These are phyloP conservation scores for Pseudopyrenochaeta lycopersici DNA, from an alignment of 2,329 filamentous ascomycete species.

Conservation along the genomic window DNA sequence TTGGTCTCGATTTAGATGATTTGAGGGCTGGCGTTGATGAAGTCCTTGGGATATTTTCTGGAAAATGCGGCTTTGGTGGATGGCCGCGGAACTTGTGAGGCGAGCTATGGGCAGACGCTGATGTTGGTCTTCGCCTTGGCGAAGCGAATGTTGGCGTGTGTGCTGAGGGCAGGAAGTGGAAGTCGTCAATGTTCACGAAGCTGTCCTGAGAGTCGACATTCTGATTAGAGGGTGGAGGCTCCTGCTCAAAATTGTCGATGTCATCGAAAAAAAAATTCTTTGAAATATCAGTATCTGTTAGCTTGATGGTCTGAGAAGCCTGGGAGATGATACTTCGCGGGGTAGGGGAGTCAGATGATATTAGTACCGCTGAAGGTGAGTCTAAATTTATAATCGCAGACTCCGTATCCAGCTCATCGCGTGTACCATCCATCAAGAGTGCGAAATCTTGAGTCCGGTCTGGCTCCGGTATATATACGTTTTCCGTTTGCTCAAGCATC, in stretches of 20 bases:
- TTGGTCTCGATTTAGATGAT: constrained; percentile 5
- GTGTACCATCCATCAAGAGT: constrained; percentile 32
- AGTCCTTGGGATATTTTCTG: constrained; percentile 9
- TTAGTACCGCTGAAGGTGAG: constrained; percentile 10
- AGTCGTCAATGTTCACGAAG: constrained; percentile 39
- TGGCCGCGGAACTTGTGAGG: constrained; percentile 34
- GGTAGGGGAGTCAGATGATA: constrained; percentile 35
- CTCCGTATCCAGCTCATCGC: constrained; percentile 7
- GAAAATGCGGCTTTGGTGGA: constrained; percentile 24
- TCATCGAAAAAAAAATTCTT: constrained; percentile 25
- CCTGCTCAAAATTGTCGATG: constrained; percentile 33
- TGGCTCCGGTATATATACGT: constrained; percentile 40
- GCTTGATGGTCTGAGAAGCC: not conserved
- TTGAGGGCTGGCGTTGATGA: constrained; percentile 9
- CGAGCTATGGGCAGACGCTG: constrained; percentile 3
- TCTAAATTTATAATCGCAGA: constrained; percentile 23
- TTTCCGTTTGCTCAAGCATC: constrained; percentile 35
- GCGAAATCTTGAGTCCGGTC: constrained; percentile 43
- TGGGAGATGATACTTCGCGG: constrained; percentile 11
- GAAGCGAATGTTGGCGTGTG: constrained; percentile 7
- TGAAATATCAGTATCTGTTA: not conserved
- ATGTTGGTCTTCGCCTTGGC: not conserved
- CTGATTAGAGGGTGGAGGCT: constrained; percentile 39
- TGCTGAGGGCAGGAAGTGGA: constrained; percentile 25
- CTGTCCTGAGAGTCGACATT: constrained; percentile 25